A percentile compares a stretch with the other conserved stretches of the same genome.
Evolutionary conservation across 306 rosid genomes (phyloP).

Genomic region (Corylus americana): DNA sequence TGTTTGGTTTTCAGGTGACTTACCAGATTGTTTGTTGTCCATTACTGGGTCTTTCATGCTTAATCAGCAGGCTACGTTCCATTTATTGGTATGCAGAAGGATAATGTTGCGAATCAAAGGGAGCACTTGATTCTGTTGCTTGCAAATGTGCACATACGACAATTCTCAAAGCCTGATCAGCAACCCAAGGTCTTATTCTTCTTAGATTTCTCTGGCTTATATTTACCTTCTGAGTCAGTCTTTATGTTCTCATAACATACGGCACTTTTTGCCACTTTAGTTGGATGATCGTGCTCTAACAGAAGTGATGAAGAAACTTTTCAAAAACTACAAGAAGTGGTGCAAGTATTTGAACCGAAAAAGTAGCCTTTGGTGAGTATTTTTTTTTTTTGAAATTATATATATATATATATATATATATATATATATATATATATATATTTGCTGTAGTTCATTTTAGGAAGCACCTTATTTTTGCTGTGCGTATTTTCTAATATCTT

Average conservation of each 20-base stretch:
- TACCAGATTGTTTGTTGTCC: constrained; percentile 21
- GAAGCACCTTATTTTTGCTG: neutral
- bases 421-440: too few relatives aligned
- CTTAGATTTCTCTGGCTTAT: constrained; percentile 15
- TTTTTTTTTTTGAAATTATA: constrained; percentile 2
- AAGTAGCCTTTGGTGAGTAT: constrained; percentile 96
- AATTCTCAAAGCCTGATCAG: constrained; percentile 65
- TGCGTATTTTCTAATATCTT: neutral
- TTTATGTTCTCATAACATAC: constrained; percentile 16
- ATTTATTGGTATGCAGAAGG: constrained; percentile 57
- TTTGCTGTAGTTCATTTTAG: neutral
- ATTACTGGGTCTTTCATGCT: constrained; percentile 25
- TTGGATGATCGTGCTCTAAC: constrained; percentile 85
- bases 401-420: too few relatives aligned
- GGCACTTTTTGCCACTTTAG: constrained; percentile 37
- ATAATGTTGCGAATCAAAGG: constrained; percentile 92
- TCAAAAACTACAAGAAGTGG: constrained; percentile 90
- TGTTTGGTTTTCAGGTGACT: constrained; percentile 94
- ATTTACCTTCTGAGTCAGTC: constrained; percentile 21
- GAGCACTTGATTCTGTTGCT: constrained; percentile 95
- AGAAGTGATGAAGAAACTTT: constrained; percentile 90
- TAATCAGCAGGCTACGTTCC: constrained; percentile 22
- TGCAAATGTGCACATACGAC: constrained; percentile 87
- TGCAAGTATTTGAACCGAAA: constrained; percentile 93
- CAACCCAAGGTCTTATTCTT: constrained; percentile 63